Evolutionary conservation across 2,329 filamentous ascomycete species (phyloP).

Genomic region (Fusarium avenaceum): DNA sequence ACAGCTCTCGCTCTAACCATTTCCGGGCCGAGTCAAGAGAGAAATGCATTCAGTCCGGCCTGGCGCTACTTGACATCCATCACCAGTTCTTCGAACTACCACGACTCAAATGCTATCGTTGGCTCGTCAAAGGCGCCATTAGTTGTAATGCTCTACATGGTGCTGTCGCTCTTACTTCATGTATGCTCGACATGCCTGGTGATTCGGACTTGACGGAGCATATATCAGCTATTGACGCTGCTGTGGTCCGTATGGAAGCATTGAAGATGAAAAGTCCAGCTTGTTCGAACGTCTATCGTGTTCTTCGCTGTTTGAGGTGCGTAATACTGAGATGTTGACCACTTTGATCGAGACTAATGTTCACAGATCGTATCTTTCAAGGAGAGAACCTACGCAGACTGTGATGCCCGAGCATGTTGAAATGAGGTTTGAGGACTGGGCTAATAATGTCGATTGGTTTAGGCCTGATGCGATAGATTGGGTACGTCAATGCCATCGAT

Average conservation of each 20-base stretch:
- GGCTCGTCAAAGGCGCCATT: constrained; percentile 18
- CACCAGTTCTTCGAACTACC: constrained; percentile 26
- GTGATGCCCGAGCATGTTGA: constrained; percentile 7
- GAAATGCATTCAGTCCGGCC: constrained; percentile 13
- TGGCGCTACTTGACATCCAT: constrained; percentile 9
- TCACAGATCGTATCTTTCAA: constrained; percentile 11
- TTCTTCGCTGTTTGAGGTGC: constrained; percentile 18
- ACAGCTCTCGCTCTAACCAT: not conserved
- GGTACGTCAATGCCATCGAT: not conserved
- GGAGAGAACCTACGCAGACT: constrained; percentile 8
- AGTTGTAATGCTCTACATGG: constrained; percentile 15
- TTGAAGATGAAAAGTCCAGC: constrained; percentile 22
- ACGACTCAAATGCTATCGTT: constrained; percentile 3
- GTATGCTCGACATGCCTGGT: constrained; percentile 20
- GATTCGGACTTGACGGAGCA: constrained; percentile 11
- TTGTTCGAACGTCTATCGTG: constrained; percentile 12
- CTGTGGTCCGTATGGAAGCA: constrained; percentile 7
- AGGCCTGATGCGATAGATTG: constrained; percentile 24
- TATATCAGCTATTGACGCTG: constrained; percentile 11
- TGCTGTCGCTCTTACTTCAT: constrained; percentile 13
- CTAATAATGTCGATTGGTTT: constrained; percentile 25
- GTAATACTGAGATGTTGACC: rapidly evolving
- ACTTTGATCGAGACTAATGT: not conserved
- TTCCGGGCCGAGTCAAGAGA: constrained; percentile 18
- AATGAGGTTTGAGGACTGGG: constrained; percentile 23